These are phyloP conservation scores for Physaria fendleri DNA, from an alignment of 345 rosid species.

Conservation along the genomic window DNA sequence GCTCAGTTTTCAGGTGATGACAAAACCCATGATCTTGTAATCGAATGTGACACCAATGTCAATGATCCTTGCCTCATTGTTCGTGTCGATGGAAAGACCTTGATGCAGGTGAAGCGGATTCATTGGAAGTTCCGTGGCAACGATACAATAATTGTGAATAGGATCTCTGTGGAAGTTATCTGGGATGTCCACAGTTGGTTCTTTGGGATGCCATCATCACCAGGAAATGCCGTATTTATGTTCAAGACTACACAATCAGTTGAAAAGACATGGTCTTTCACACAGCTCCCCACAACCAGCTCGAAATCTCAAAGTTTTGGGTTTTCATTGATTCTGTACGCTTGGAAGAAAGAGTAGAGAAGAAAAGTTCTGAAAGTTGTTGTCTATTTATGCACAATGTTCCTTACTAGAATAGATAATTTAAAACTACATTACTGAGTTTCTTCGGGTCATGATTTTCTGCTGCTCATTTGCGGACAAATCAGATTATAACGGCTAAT, in stretches of 20 bases:
- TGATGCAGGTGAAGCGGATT: conserved; percentile 75
- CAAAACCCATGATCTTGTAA: conserved; percentile 54
- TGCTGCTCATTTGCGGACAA: no score
- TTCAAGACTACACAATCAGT: conserved; percentile 72
- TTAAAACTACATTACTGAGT: no score
- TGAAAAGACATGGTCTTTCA: conserved; percentile 64
- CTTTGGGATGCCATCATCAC: conserved; percentile 52
- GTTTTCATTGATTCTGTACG: no score
- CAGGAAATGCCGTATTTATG: conserved; percentile 85
- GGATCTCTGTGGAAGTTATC: conserved; percentile 65
- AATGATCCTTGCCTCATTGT: conserved; percentile 63
- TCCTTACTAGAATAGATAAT: no score
- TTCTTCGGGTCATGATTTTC: no score
- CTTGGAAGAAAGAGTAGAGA: no score
- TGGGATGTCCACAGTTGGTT: conserved; percentile 98
- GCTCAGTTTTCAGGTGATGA: conserved; percentile 67
- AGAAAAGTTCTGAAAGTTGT: no score
- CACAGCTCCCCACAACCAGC: no score
- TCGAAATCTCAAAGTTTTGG: no score
- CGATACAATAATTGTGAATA: conserved; percentile 66
- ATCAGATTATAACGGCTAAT: no score
- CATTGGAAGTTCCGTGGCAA: conserved; percentile 90
- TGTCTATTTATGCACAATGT: no score
- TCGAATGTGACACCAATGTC: conserved; percentile 55
- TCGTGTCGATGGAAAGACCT: conserved; percentile 65